These are phyloP conservation scores for Annulohypoxylon truncatum DNA, from an alignment of 2,329 filamentous ascomycete genomes.

Conservation along the genomic window DNA sequence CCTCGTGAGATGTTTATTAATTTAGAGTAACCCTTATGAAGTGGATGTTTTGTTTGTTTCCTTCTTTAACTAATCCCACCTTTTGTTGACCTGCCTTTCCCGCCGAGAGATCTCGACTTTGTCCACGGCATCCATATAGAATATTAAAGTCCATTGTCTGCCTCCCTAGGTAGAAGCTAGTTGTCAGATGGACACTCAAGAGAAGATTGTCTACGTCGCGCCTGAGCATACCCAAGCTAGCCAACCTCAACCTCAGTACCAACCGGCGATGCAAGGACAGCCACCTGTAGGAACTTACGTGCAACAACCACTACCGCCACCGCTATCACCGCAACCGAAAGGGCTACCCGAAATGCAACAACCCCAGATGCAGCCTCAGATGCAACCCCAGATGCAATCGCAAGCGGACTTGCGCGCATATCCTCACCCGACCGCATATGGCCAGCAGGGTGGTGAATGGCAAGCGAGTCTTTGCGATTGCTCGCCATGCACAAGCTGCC, in stretches of 20 bases:
- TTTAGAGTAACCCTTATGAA: not conserved
- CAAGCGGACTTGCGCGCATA: not conserved
- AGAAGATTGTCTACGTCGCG: constrained; percentile 25
- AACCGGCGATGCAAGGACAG: constrained; percentile 20
- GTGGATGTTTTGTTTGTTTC: constrained; percentile 8
- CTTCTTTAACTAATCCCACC: constrained; percentile 1
- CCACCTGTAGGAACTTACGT: constrained; percentile 8
- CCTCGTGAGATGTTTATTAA: constrained; percentile 11
- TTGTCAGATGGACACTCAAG: constrained; percentile 28
- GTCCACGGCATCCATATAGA: not conserved
- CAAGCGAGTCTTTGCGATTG: constrained; percentile 48
- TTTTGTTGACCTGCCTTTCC: not conserved
- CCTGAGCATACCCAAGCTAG: constrained; percentile 17
- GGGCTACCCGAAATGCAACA: not conserved
- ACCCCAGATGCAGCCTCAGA: not conserved
- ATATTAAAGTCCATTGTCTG: not conserved
- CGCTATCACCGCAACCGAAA: not conserved
- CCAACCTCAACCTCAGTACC: constrained; percentile 24
- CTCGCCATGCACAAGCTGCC: constrained; percentile 46
- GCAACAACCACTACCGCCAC: not conserved
- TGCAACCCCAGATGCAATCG: constrained; percentile 7
- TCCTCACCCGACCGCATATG: constrained; percentile 34
- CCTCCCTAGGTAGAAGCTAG: not conserved
- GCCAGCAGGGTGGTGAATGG: constrained; percentile 46
- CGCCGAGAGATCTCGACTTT: not conserved